These are phyloP conservation scores for Plantago elongata DNA, from an alignment of 257 asterid genomes.

Conservation along the genomic window DNA sequence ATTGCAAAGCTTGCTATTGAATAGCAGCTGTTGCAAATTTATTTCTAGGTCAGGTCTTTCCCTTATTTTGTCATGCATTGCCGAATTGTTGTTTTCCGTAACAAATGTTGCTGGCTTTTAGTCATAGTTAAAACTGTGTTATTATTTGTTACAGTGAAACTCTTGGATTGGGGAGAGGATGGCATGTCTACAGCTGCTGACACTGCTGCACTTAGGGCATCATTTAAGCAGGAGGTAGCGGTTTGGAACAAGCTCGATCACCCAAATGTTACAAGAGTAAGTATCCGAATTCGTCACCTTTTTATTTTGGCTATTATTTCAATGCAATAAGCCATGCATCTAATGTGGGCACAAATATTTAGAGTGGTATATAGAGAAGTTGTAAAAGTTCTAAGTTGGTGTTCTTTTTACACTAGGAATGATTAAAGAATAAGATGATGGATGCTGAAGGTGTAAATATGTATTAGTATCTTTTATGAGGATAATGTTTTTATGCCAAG, in stretches of 20 bases:
- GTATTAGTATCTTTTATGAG: too few relatives aligned
- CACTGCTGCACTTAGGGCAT: constrained; percentile 66
- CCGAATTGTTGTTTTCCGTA: too few relatives aligned
- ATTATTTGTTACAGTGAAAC: constrained; percentile 46
- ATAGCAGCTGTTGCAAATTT: too few relatives aligned
- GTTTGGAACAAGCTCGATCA: constrained; percentile 90
- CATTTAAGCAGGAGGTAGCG: constrained; percentile 76
- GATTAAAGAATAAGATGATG: too few relatives aligned
- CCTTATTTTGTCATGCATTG: too few relatives aligned
- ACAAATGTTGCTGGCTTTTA: not conserved
- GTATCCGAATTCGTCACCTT: constrained; percentile 11
- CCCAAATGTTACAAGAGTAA: constrained; percentile 61
- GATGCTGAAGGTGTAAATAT: too few relatives aligned
- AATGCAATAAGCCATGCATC: not conserved
- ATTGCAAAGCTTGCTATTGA: too few relatives aligned
- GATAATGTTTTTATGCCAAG: too few relatives aligned
- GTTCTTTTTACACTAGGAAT: too few relatives aligned
- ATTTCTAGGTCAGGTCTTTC: too few relatives aligned
- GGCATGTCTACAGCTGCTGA: constrained; percentile 75
- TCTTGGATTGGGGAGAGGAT: constrained; percentile 93
- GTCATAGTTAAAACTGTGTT: not conserved
- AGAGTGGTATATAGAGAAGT: not conserved
- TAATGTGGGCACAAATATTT: not conserved
- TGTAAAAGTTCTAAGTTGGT: too few relatives aligned
- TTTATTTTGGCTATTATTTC: not conserved